These are phyloP conservation scores for Phytophthora europaea DNA, from an alignment of 352 stramenopile genomes.

Conservation along the genomic window DNA sequence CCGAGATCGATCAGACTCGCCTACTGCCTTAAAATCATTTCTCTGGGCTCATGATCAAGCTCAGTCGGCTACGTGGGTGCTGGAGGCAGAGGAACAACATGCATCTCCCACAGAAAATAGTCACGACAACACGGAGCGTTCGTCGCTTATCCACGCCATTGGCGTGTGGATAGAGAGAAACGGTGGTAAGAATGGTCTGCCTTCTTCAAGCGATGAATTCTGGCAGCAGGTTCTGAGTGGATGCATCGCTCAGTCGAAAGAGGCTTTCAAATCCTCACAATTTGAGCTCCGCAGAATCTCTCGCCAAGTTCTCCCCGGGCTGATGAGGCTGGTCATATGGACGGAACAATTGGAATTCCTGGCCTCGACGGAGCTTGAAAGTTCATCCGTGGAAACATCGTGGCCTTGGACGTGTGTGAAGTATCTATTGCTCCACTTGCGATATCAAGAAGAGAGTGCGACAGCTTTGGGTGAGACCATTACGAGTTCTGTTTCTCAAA, in stretches of 20 bases:
- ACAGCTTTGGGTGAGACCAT: background rate
- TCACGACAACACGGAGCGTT: constrained; percentile 10
- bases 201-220: constrained; percentile 21
- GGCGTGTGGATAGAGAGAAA: constrained; percentile 32
- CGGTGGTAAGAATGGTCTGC: background rate
- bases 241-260: constrained; percentile 52
- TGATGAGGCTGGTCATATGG: constrained; percentile 70
- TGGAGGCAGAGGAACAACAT: constrained; percentile 5
- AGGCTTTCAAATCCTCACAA: constrained; percentile 59
- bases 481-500: background rate
- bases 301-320: constrained; percentile 59
- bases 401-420: constrained; percentile 54
- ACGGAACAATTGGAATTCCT: constrained; percentile 44
- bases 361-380: constrained; percentile 5
- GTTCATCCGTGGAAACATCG: background rate
- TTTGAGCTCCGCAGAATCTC: constrained; percentile 80
- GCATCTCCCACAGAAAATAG: background rate
- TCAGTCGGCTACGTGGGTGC: constrained; percentile 50
- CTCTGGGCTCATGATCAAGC: constrained; percentile 33
- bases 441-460: constrained; percentile 45
- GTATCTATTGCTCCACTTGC: constrained; percentile 53
- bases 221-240: constrained; percentile 49
- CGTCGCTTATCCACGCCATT: constrained; percentile 29
- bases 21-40: constrained; percentile 13
- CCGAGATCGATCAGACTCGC: background rate